Percentiles rank a stretch among this genome's conserved stretches.
phyloP scores from a whole-genome alignment of 2,329 filamentous ascomycete species.

The Byssochlamys sp. region DNA sequence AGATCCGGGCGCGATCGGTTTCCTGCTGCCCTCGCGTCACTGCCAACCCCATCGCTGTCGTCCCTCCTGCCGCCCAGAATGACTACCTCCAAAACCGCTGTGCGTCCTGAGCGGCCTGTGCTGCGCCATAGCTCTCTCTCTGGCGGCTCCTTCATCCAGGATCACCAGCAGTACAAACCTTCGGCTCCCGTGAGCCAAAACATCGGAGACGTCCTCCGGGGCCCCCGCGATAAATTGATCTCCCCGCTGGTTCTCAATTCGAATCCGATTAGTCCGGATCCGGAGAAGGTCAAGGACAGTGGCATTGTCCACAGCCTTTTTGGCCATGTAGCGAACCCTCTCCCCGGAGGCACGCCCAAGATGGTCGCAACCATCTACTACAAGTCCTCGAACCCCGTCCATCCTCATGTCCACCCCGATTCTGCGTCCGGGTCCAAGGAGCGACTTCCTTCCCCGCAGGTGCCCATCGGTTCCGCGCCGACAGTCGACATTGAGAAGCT shows the following conservation, averaged over 20 bases:
- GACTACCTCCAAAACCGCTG: constrained; percentile 18
- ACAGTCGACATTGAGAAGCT: constrained; percentile 44
- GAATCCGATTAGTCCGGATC: constrained; percentile 31
- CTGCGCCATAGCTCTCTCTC: constrained; percentile 33
- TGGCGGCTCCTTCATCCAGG: constrained; percentile 38
- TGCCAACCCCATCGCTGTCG: neutral
- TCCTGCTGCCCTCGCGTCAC: neutral
- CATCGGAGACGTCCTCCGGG: constrained; percentile 28
- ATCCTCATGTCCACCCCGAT: constrained; percentile 41
- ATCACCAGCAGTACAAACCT: constrained; percentile 41
- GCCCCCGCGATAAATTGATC: constrained; percentile 14
- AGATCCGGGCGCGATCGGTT: neutral
- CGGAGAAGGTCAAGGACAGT: constrained; percentile 35
- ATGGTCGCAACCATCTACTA: constrained; percentile 42
- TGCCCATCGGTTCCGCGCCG: constrained; percentile 40
- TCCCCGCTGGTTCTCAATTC: constrained; percentile 21
- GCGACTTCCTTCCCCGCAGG: constrained; percentile 30
- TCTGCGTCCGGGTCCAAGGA: constrained; percentile 30
- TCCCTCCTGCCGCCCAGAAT: constrained; percentile 10
- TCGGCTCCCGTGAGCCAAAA: constrained; percentile 24
- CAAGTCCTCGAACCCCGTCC: constrained; percentile 34
- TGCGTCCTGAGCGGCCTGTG: constrained; percentile 30
- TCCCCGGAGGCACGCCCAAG: constrained; percentile 32
- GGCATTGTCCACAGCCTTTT: constrained; percentile 40
- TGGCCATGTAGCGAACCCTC: constrained; percentile 29